A percentile compares a stretch with the other conserved stretches of the same genome.
phyloP scores from a whole-genome alignment of 2,329 filamentous ascomycete genomes.

The Hypoxylon sp. region DNA sequence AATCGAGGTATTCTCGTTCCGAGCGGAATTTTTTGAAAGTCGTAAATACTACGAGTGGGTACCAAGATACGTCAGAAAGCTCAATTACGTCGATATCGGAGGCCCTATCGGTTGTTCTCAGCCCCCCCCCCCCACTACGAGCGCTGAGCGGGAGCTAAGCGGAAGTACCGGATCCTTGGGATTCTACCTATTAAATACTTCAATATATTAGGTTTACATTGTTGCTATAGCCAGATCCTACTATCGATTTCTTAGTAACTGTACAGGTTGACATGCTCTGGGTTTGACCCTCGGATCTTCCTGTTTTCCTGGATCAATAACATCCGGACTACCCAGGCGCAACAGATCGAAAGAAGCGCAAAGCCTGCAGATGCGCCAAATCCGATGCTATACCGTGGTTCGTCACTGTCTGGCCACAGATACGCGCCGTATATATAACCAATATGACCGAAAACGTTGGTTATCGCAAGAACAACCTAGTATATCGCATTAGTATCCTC shows the following conservation, averaged over 20 bases:
- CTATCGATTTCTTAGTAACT: conserved; percentile 52
- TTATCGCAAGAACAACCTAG: conserved; percentile 61
- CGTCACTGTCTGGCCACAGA: conserved; percentile 63
- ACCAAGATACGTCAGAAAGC: conserved; percentile 20
- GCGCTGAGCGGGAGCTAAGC: conserved; percentile 13
- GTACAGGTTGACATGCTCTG: conserved; percentile 57
- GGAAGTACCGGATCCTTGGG: neutral
- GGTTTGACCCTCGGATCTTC: conserved; percentile 55
- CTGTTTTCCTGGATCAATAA: conserved; percentile 61
- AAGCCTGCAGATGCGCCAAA: conserved; percentile 63
- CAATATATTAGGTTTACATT: neutral
- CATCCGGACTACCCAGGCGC: conserved; percentile 61
- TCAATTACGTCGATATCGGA: conserved; percentile 38
- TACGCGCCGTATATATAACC: conserved; percentile 67
- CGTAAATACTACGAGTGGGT: conserved; percentile 5
- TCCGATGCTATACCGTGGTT: conserved; percentile 62
- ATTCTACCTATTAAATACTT: neutral
- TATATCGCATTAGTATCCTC: conserved; percentile 2
- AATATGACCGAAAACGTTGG: conserved; percentile 64
- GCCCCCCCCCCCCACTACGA: conserved; percentile 4
- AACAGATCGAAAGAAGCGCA: conserved; percentile 55
- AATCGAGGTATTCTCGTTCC: neutral
- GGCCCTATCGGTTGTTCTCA: conserved; percentile 26
- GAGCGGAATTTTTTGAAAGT: conserved; percentile 15
- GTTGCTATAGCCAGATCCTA: neutral